phyloP scores from a whole-genome alignment of 1,139 yeast genomes.

The Debaryomycetaceae sp. region DNA sequence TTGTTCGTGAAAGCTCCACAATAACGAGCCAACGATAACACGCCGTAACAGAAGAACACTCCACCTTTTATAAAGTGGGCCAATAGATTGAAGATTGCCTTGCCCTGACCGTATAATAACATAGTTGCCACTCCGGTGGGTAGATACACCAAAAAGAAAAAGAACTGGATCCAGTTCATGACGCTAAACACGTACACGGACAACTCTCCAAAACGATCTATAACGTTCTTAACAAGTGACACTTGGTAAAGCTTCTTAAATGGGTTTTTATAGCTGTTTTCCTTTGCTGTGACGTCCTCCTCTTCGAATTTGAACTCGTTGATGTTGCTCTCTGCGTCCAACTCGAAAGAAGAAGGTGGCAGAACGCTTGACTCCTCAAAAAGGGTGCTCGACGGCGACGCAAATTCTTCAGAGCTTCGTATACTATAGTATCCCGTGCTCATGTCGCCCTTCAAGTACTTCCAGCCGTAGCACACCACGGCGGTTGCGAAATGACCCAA shows the following conservation, averaged over 20 bases:
- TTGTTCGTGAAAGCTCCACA: slow-evolving; percentile 71
- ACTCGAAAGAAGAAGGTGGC: slow-evolving; percentile 4
- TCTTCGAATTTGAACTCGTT: neutral
- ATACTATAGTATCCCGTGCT: neutral
- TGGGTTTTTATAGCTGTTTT: neutral
- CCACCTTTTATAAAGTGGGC: slow-evolving; percentile 98
- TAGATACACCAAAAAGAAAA: slow-evolving; percentile 56
- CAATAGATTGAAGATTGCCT: slow-evolving; percentile 68
- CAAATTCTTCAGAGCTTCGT: slow-evolving; percentile 3
- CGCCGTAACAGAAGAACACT: slow-evolving; percentile 73
- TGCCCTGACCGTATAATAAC: slow-evolving; percentile 63
- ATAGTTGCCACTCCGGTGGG: slow-evolving; percentile 79
- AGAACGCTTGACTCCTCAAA: slow-evolving; percentile 24
- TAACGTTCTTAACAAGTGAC: slow-evolving; percentile 1
- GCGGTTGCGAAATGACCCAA: slow-evolving; percentile 55
- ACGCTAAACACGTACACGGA: slow-evolving; percentile 38
- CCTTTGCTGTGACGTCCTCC: neutral
- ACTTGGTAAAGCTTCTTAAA: neutral
- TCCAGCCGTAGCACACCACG: slow-evolving; percentile 18
- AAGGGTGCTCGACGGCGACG: slow-evolving; percentile 39
- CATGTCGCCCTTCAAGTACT: slow-evolving; percentile 4
- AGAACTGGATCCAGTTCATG: slow-evolving; percentile 64
- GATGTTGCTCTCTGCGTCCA: neutral
- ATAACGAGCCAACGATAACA: slow-evolving; percentile 76
- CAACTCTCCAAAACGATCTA: slow-evolving; percentile 6